Conservation (phyloP, 139 green algal genomes). For the Bryopsis sp. region DNA sequence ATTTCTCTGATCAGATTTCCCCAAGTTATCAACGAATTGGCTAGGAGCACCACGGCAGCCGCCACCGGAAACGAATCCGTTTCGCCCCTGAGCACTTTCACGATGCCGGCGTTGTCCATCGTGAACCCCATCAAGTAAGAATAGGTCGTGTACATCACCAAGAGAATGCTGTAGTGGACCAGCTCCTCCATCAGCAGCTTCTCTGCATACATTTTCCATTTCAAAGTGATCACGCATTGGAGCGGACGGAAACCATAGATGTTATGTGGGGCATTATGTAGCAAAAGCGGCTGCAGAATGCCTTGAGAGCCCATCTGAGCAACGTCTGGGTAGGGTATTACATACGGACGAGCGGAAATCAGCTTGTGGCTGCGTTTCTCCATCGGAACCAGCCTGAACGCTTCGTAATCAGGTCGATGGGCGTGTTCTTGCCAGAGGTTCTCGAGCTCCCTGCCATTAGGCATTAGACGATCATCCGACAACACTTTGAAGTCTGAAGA, state of each 20-base stretch:
- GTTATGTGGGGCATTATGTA: slow-evolving; percentile 12
- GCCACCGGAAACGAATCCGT: not conserved
- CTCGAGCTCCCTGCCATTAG: too few relatives aligned
- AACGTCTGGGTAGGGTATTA: slow-evolving; percentile 18
- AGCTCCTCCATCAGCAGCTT: not conserved
- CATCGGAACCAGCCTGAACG: too few relatives aligned
- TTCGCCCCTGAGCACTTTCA: not conserved
- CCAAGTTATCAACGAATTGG: too few relatives aligned
- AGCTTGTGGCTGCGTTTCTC: too few relatives aligned
- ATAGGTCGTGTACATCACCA: slow-evolving; percentile 4
- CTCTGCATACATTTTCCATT: slow-evolving; percentile 13
- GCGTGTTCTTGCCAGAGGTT: too few relatives aligned
- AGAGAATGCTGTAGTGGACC: not conserved
- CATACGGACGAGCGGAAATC: slow-evolving; percentile 1
- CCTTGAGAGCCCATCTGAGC: slow-evolving; percentile 8
- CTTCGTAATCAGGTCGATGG: too few relatives aligned
- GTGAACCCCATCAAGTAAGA: not conserved
- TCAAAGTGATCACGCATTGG: slow-evolving; percentile 13
- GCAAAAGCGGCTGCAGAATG: slow-evolving; percentile 10
- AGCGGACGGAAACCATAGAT: slow-evolving; percentile 1
- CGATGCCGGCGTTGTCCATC: too few relatives aligned
- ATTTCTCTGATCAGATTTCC: not conserved
- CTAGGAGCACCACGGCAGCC: not conserved
- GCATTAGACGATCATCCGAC: too few relatives aligned
- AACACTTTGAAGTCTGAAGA: slow-evolving; percentile 16